Evolutionary conservation across 75 land plant species (phyloP).

Genomic region (Pinus tabuliformis): DNA sequence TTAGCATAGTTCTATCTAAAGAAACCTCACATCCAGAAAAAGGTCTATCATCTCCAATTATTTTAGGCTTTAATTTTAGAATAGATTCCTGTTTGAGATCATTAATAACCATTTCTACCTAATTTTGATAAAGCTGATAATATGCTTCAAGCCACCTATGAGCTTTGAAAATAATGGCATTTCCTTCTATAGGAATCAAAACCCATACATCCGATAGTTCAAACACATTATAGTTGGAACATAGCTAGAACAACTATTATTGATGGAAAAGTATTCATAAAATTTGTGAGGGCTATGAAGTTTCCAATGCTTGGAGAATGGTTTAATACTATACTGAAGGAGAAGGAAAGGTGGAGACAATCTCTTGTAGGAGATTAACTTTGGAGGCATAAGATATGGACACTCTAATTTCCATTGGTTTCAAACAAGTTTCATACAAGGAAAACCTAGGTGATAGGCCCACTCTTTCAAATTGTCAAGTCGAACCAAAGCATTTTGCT

Average conservation of each 20-base stretch:
- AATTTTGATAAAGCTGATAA: no score
- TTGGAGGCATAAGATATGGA: not conserved
- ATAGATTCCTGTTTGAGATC: no score
- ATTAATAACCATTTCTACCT: no score
- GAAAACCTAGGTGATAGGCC: not conserved
- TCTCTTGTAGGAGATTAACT: not conserved
- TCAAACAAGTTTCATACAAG: not conserved
- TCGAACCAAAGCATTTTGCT: not conserved
- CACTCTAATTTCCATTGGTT: not conserved
- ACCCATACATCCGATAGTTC: no score
- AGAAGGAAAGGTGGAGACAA: slow-evolving; percentile 17
- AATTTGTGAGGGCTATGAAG: slow-evolving; percentile 81
- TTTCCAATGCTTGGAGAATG: slow-evolving; percentile 85
- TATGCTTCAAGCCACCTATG: no score
- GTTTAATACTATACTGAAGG: slow-evolving; percentile 75
- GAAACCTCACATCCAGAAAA: no score
- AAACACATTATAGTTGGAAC: not conserved
- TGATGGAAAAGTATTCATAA: slow-evolving; percentile 81
- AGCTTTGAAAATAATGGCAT: no score
- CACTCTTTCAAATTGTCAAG: slow-evolving; percentile 9
- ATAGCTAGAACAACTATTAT: slow-evolving; percentile 71
- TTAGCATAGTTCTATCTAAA: not conserved
- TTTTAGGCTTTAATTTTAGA: no score
- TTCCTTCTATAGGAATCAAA: no score
- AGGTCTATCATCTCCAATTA: no score